Conservation (phyloP, 108 stramenopile genomes). For the Epithemia pelagica region DNA sequence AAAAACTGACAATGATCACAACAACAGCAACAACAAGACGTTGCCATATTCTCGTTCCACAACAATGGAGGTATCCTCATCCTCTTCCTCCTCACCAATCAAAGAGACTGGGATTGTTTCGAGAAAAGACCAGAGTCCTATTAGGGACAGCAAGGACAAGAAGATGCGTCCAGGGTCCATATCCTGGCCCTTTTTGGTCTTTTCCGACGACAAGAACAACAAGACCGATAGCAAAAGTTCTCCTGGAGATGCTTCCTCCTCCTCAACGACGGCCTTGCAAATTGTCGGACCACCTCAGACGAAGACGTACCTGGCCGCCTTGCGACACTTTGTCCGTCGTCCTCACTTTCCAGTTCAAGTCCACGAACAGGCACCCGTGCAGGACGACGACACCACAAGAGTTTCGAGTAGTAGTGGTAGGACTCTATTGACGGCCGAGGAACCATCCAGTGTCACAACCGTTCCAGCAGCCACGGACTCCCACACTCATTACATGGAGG, state of each 20-base stretch:
- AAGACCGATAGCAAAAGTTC: neutral
- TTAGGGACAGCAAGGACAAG: too few species aligned
- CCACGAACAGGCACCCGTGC: slow-evolving; percentile 38
- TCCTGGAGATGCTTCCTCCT: neutral
- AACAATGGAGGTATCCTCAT: neutral
- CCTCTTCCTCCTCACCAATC: neutral
- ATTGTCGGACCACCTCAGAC: slow-evolving; percentile 68
- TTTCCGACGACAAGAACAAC: neutral
- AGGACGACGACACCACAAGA: slow-evolving; percentile 1
- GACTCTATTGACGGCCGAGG: neutral
- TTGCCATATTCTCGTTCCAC: neutral
- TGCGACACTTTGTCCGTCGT: slow-evolving; percentile 78
- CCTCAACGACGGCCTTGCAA: slow-evolving; percentile 22
- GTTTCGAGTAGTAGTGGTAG: too few species aligned
- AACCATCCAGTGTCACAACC: neutral
- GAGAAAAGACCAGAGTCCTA: neutral
- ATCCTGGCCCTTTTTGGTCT: neutral
- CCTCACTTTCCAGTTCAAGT: slow-evolving; percentile 57
- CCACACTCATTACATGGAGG: neutral
- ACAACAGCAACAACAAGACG: slow-evolving; percentile 6
- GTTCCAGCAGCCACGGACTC: neutral
- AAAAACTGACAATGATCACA: slow-evolving; percentile 10
- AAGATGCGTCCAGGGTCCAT: too few species aligned
- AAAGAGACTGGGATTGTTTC: too few species aligned
- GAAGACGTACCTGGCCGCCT: slow-evolving; percentile 48